Percentiles rank a stretch among this genome's conserved stretches.
phyloP scores from a whole-genome alignment of 805 yeast genomes.

The Cyberlindnera xylosilytica region DNA sequence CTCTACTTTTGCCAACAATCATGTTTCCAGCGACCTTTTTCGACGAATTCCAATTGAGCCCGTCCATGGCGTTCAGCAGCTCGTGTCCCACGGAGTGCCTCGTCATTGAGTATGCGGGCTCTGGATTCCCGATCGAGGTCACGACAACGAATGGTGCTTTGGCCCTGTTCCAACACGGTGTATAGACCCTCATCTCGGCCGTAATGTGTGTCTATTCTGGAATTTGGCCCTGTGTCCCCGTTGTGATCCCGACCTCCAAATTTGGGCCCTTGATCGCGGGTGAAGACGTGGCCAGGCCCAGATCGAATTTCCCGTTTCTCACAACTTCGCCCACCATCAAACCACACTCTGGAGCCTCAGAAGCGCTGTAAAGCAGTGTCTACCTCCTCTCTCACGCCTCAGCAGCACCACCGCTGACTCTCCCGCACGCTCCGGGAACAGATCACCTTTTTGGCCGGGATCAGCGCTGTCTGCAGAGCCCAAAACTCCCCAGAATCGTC shows the following conservation, averaged over 20 bases:
- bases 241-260: too few species aligned
- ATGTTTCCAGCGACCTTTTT: not conserved
- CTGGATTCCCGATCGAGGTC: constrained; percentile 78
- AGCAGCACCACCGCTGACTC: too few species aligned
- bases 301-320: too few species aligned
- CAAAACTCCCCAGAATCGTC: not conserved
- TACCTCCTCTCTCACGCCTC: too few species aligned
- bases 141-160: constrained; percentile 26
- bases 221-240: too few species aligned
- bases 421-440: too few species aligned
- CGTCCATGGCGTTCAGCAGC: constrained; percentile 34
- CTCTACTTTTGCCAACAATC: constrained; percentile 3
- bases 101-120: constrained; percentile 53
- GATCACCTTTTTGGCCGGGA: not conserved
- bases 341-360: too few species aligned
- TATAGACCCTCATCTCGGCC: not conserved
- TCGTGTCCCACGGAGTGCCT: constrained; percentile 80
- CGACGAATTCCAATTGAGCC: not conserved
- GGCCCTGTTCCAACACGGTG: not conserved
- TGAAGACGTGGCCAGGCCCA: too few species aligned
- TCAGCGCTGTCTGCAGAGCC: not conserved
- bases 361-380: too few species aligned
- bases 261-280: too few species aligned
- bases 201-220: too few species aligned
- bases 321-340: too few species aligned